Base-by-base conservation (phyloP, 768 basidiomycete species). In the Boletus vermiculosoides region DNA sequence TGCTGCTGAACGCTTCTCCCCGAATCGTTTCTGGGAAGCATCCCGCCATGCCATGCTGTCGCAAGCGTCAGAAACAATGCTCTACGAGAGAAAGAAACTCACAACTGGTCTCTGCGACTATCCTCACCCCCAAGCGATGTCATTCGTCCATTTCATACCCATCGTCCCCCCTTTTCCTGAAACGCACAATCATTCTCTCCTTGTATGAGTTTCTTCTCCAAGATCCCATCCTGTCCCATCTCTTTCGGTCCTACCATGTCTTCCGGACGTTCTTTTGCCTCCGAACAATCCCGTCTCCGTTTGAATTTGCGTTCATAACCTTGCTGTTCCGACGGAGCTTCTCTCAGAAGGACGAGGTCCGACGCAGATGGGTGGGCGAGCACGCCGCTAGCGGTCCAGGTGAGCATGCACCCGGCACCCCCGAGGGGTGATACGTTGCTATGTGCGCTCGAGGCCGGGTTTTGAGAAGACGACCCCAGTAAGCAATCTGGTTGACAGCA, bases 81-180 rank as follows among this genome's bases (percentile, higher is more conserved):
- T 3, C 6, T 1, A 5, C 12, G 31, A 12, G 30, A 31, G 10
- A 31, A 31, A 31, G 30, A 31, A 31, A 31, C 9, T 31, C 30
- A 31, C 10, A 10, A 31, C 10, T 31, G 9, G 30, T 0, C 89
- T 59, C 76, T 81, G 73, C 96, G 96, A 65, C 88, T 87, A 64
- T 90, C 87, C 0, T 86, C 85, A 28, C 91, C 91, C 23, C 93
- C 92, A 74, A 95, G 78, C 52, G 96, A 74, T 1, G 85, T 88
- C 1, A 77, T 36, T 96, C 94, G 59, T 91, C 87, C 2, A 84
- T 77, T 63, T 96, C 94, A 11, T 86, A 66, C 12, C 89, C 87
- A 42, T 88, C 88, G 12, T 93, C n/a, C 92, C n/a, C 83, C n/a
- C 75, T 77, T 44, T 92, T 90, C 28, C 51, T 87, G 77, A 69